Base-by-base conservation (phyloP, 148 eudicot genomes). In the Rhododendron ovatum region DNA sequence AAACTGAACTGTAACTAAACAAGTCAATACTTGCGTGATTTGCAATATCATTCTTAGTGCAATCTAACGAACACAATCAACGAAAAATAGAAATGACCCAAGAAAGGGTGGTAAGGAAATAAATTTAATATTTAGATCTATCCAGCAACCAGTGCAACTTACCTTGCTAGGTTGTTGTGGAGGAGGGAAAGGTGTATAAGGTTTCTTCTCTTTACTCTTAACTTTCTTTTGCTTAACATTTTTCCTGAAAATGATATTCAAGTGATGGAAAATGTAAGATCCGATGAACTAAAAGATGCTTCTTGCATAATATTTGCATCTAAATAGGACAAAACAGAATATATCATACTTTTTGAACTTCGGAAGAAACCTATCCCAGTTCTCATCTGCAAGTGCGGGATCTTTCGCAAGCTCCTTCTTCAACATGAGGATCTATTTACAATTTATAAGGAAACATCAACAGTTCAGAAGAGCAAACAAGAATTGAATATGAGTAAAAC, bases 321-420 rank as follows among this genome's bases (percentile, higher is more conserved):
- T 8, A 15, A 45, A 28, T 47, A 7, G 7, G 73, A 9, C 10
- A 51, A 18, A 5, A 51, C 1, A 81, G 33, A 35, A 85, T 20
- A 50, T 39, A 77, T 28, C 93, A 86, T 95, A 95, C 98, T 94
- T 94, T 90, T 94, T 97, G 88, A 95, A 95, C 39, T 83, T 91
- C 0, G 99, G 99, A 87, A 97, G 95, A 91, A 97, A 97, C 87
- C 99, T 90, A 81, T 95, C 98, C 98, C 99, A 97, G 89, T 92
- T 97, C 89, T 95, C 99, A 89, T 89, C 92, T 85, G 95, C 98
- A 90, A 95, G 98, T 53, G 91, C 83, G 53, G 99, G 98, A 93
- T 95, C 90, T 78, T 93, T 93, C n/a, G 98, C 94, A 61, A 97
- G 98, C 83, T 94, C 98, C 87, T 90, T 93, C 94, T 90, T 97